These are phyloP conservation scores for Blastomyces silverae DNA, from an alignment of 2,329 filamentous ascomycete species.

Conservation along the genomic window DNA sequence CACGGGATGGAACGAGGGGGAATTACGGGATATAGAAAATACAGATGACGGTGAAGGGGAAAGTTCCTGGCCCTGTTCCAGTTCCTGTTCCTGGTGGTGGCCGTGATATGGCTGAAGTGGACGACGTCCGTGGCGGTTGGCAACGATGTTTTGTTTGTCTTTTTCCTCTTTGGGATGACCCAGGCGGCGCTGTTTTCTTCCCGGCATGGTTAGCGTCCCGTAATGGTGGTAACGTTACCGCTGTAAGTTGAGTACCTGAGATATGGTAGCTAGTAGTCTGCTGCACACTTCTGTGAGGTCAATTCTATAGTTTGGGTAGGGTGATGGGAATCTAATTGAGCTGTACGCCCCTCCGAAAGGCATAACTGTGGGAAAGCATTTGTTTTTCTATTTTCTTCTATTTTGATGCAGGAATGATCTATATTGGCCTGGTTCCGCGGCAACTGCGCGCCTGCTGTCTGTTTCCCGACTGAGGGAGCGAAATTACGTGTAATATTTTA, in stretches of 20 bases:
- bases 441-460: no score
- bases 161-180: conserved; percentile 26
- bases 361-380: no score
- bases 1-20: conserved; percentile 12
- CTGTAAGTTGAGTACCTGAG: no score
- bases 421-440: no score
- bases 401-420: no score
- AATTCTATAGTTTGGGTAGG: not conserved
- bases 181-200: conserved; percentile 17
- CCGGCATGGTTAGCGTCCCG: conserved; percentile 10
- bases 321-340: no score
- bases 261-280: not conserved
- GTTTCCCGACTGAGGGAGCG: not conserved
- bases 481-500: not conserved
- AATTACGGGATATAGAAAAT: conserved; percentile 17
- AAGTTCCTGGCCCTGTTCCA: conserved; percentile 16
- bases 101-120: conserved; percentile 23
- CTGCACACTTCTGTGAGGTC: not conserved
- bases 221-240: not conserved
- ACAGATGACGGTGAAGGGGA: conserved; percentile 13
- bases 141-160: conserved; percentile 28
- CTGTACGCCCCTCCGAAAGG: no score
- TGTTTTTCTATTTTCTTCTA: no score
- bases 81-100: conserved; percentile 14
- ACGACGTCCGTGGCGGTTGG: not conserved